Base-by-base conservation (phyloP, 129 eudicot genomes). In the Saposhnikovia divaricata region DNA sequence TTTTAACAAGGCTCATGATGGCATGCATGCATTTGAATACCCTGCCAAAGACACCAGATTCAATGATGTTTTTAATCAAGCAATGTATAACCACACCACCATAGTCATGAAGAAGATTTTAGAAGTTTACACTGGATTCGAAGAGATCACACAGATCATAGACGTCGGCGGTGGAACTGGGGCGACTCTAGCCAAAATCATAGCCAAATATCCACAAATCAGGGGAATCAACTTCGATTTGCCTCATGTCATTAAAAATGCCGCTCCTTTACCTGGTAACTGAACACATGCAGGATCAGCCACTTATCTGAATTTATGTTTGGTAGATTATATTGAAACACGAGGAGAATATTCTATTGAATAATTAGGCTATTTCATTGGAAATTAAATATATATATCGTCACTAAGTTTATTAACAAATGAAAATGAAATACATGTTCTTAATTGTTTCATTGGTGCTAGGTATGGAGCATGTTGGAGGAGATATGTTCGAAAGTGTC, bases 91-190 rank as follows among this genome's bases (percentile, higher is more conserved):
- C 74, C 38, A 15, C 74, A 27, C 74, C 10, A 69, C 74, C 6
- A 14, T 31, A 5, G 38, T 31, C 45, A 27, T 69, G 74, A 34
- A 69, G 43, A 69, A 27, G 50, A 19, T 78, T 59, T 50, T 79
- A 28, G 76, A 83, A 34, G 42, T 23, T n/a, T 83, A 83, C 55
- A 74, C 48, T 15, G 86, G 86, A 63, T 83, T 83, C 25, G 51
- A 78, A 23, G 82, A 66, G 9, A 12, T 79, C 37, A 68, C 68
- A 57, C 63, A 65, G 76, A 18, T 83, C 7, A 40, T 79, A 15
- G 83, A 83, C 63, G 82, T 83, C 7, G 85, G 78, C 16, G 85
- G 81, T 18, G 68, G 76, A 21, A 38, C 27, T 0, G 76, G 76
- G 48, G 48, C 47, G 40, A 72, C 76, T 1, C 18, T 72, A 40